Evolutionary conservation across 2,329 filamentous ascomycete species (phyloP).

Genomic region (Scortechinia acanthostroma): DNA sequence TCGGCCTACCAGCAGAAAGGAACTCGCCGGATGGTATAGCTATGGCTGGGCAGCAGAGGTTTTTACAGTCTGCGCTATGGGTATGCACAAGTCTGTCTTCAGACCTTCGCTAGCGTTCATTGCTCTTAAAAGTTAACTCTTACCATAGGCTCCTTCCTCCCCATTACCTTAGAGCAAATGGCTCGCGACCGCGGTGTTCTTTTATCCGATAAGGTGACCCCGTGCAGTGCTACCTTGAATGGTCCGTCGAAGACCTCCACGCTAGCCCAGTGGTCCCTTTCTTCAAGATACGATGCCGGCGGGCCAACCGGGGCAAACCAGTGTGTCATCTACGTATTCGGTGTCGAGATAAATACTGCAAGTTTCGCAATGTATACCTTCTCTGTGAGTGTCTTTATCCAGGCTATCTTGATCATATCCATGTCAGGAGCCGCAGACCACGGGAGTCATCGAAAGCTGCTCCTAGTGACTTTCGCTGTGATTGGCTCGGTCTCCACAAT

Average conservation of each 20-base stretch:
- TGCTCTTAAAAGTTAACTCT: not conserved
- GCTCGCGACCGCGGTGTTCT: conserved; percentile 87
- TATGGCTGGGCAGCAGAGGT: conserved; percentile 96
- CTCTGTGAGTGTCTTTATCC: conserved; percentile 81
- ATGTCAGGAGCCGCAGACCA: conserved; percentile 96
- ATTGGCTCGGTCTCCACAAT: conserved; percentile 77
- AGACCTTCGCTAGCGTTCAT: conserved; percentile 2
- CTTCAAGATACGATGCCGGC: conserved; percentile 36
- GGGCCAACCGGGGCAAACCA: conserved; percentile 47
- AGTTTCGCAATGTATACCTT: conserved; percentile 99
- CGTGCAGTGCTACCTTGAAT: conserved; percentile 51
- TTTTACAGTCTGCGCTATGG: conserved; percentile 85
- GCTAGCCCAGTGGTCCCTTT: not conserved
- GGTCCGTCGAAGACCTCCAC: conserved; percentile 15
- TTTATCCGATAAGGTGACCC: conserved; percentile 66
- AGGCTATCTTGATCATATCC: conserved; percentile 85
- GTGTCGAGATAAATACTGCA: conserved; percentile 84
- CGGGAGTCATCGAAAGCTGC: conserved; percentile 80
- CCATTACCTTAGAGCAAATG: conserved; percentile 87
- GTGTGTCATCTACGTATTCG: conserved; percentile 77
- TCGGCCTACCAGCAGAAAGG: conserved; percentile 77
- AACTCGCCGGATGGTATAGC: conserved; percentile 89
- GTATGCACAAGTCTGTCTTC: conserved; percentile 4
- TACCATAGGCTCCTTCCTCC: conserved; percentile 84
- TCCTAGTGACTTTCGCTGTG: conserved; percentile 79